These are phyloP conservation scores for Magnusiomyces suaveolens DNA, from an alignment of 1,139 yeast genomes.

Conservation along the genomic window DNA sequence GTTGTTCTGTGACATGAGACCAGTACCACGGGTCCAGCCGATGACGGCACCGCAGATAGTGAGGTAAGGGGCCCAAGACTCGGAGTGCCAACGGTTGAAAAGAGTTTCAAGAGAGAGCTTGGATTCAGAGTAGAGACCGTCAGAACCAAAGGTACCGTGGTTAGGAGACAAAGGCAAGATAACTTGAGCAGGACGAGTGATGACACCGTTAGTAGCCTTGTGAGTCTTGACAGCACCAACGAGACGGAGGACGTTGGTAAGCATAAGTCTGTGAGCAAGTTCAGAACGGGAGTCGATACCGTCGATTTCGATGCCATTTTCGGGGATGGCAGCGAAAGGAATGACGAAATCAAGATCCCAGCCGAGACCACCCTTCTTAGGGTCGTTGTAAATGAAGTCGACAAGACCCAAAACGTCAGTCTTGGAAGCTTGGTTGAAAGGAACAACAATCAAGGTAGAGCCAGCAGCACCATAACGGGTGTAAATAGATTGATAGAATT, in stretches of 20 bases:
- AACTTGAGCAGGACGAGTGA: constrained; percentile 95
- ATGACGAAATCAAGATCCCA: constrained; percentile 96
- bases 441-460: constrained; percentile 86
- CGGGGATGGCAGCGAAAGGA: constrained; percentile 90
- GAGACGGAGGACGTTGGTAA: constrained; percentile 86
- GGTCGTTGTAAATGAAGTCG: constrained; percentile 73
- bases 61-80: constrained; percentile 89
- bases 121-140: constrained; percentile 96
- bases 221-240: constrained; percentile 82
- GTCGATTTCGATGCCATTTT: constrained; percentile 92
- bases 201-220: constrained; percentile 56
- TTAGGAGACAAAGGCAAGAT: constrained; percentile 94
- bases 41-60: constrained; percentile 96
- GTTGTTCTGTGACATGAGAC: constrained; percentile 94
- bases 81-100: constrained; percentile 98
- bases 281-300: constrained; percentile 90
- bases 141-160: constrained; percentile 97
- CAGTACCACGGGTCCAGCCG: constrained; percentile 99
- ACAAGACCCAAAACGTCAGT: constrained; percentile 84
- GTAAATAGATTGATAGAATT: constrained; percentile 88
- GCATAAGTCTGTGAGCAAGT: constrained; percentile 96
- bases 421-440: constrained; percentile 95
- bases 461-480: constrained; percentile 89
- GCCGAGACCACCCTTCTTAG: constrained; percentile 42
- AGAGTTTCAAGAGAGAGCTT: constrained; percentile 89